Evolutionary conservation across 495 filamentous ascomycete species (phyloP).

Genomic region (Penicillium canescens): DNA sequence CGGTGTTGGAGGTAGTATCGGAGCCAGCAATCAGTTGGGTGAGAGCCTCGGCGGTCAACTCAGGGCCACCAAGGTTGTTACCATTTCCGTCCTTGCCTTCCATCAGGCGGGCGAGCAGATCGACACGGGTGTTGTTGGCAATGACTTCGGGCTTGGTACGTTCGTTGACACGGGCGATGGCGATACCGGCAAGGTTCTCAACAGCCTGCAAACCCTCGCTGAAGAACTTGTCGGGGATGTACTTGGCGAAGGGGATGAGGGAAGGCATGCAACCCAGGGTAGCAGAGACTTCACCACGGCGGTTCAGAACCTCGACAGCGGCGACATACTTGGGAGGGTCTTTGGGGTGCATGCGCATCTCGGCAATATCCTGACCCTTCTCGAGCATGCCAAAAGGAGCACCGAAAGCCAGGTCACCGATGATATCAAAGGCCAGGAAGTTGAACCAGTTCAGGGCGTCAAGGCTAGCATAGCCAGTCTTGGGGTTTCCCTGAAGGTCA

Average conservation of each 20-base stretch:
- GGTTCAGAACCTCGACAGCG: slow-evolving; percentile 56
- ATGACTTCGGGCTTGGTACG: slow-evolving; percentile 65
- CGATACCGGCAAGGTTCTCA: slow-evolving; percentile 59
- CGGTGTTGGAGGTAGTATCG: slow-evolving; percentile 88
- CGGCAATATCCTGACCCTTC: slow-evolving; percentile 58
- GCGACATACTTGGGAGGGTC: slow-evolving; percentile 46
- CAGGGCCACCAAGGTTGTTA: slow-evolving; percentile 67
- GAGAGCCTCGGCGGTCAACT: slow-evolving; percentile 84
- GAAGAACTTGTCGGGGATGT: slow-evolving; percentile 55
- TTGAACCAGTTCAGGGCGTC: slow-evolving; percentile 94
- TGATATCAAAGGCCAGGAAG: slow-evolving; percentile 91
- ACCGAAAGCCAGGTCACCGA: slow-evolving; percentile 63
- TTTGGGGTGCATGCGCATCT: slow-evolving; percentile 53
- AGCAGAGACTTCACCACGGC: slow-evolving; percentile 54
- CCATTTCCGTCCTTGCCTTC: slow-evolving; percentile 83
- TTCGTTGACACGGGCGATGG: slow-evolving; percentile 75
- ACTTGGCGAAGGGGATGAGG: slow-evolving; percentile 52
- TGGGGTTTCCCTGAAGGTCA: slow-evolving; percentile 42
- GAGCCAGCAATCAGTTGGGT: slow-evolving; percentile 90
- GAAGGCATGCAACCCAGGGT: slow-evolving; percentile 48
- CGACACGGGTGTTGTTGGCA: slow-evolving; percentile 62
- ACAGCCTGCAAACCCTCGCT: slow-evolving; percentile 49
- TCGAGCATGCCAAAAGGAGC: slow-evolving; percentile 56
- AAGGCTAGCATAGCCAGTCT: slow-evolving; percentile 57
- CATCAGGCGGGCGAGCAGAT: slow-evolving; percentile 81